Conservation (phyloP, 1,284 basidiomycete species). For the Volvariella surrecta region DNA sequence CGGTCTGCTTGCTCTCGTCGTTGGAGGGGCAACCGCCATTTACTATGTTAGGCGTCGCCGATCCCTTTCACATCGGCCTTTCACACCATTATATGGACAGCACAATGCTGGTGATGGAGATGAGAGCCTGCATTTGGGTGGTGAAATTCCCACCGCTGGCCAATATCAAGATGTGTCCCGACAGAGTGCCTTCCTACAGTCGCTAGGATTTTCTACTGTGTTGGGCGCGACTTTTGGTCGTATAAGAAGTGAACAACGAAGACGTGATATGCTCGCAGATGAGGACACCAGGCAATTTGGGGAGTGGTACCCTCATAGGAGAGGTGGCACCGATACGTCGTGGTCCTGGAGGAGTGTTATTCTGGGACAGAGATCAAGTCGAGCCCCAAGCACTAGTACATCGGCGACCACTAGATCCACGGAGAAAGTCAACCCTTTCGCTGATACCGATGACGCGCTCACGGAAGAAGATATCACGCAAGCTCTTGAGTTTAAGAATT, state of each 20-base stretch:
- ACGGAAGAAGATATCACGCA: conserved; percentile 23
- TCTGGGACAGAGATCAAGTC: conserved; percentile 26
- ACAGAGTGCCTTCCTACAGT: neutral
- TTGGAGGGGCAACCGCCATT: conserved; percentile 26
- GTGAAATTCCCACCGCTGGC: conserved; percentile 17
- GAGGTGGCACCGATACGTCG: conserved; percentile 34
- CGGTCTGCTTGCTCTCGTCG: conserved; percentile 43
- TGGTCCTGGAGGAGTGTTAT: conserved; percentile 52
- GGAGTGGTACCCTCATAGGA: conserved; percentile 24
- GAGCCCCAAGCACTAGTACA: conserved; percentile 17
- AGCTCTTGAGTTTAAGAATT: conserved; percentile 17
- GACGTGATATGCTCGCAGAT: conserved; percentile 69
- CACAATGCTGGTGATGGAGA: conserved; percentile 24
- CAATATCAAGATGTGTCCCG: conserved; percentile 11
- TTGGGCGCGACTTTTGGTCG: neutral
- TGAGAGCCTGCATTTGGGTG: conserved; percentile 18
- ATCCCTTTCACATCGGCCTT: conserved; percentile 18
- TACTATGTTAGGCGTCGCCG: conserved; percentile 30
- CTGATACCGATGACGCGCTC: conserved; percentile 31
- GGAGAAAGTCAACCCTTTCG: conserved; percentile 48
- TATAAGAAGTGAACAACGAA: conserved; percentile 11
- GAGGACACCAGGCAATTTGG: conserved; percentile 57
- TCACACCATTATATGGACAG: conserved; percentile 35
- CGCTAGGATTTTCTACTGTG: neutral
- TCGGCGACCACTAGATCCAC: conserved; percentile 24